Base-by-base conservation (phyloP, 164 flowering plant genomes). In the Stephania japonica region DNA sequence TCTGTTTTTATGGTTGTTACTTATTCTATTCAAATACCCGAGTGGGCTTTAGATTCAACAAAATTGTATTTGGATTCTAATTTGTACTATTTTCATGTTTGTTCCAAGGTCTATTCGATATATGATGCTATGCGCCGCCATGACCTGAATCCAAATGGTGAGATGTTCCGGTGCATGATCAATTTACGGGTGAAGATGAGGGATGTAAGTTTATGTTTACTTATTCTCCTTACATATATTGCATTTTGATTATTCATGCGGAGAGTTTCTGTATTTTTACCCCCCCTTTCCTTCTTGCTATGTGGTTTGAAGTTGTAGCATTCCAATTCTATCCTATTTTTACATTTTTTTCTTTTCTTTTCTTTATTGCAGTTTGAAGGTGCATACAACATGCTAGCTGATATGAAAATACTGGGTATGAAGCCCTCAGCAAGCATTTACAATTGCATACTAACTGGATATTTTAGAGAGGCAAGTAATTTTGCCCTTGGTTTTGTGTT, bases 361-460 rank as follows among this genome's bases (percentile, higher is more conserved):
- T 66, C 10, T 67, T 67, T 27, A 70, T 49, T 85, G 80, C 88
- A 94, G 99, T 90, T 89, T 83, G 84, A 83, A 44, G 87, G 89
- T 81, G 98, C 98, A 63, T 90, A 87, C 79, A 76, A 63, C 44
- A 76, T 94, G 87, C 87, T 94, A 41, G 78, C 72, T 6, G 88
- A 86, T 77, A 18, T 86, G 80, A 83, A 82, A 81, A 80, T 85
- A 61, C 67, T 81, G 86, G 81, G 85, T 74, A 61, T 90, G 74
- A 74, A 6, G 42, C 94, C 92, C 44, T 82, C 89, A 9, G 32
- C 92, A 70, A 66, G 69, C 78, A 88, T 94, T 85, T 92, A 91
- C 85, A 94, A 92, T 83, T 75, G 86, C 70, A 87, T 94, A 81
- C 75, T 94, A 85, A 87, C 79, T 56, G 97, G 97, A 68, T 89